Percentiles rank a stretch among this genome's conserved stretches.
phyloP scores from a whole-genome alignment of 2,329 filamentous ascomycete genomes.

The Clonostachys rhizophaga region DNA sequence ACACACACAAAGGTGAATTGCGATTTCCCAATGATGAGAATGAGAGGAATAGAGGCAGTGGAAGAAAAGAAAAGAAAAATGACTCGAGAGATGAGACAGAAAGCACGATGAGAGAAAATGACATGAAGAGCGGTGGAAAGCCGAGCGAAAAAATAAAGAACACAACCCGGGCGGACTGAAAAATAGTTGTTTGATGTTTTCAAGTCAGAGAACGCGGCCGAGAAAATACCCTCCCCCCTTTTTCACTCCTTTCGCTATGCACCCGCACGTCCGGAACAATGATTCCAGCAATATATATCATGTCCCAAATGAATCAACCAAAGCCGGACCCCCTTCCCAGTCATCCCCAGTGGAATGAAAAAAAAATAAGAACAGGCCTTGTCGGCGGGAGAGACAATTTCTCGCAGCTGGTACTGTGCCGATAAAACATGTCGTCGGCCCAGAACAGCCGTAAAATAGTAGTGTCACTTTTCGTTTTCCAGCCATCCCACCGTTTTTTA shows the following conservation, averaged over 20 bases:
- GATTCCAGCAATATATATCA: slow-evolving; percentile 4
- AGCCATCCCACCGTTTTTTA: slow-evolving; percentile 12
- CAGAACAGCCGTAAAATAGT: slow-evolving; percentile 29
- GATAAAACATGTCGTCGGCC: slow-evolving; percentile 12
- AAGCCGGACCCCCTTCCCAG: neutral
- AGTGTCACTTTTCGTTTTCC: slow-evolving; percentile 31
- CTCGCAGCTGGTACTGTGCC: slow-evolving; percentile 10
- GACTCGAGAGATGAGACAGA: neutral
- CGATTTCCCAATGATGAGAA: too few relatives aligned
- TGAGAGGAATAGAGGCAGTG: neutral
- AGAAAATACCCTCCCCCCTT: neutral
- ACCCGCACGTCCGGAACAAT: slow-evolving; percentile 2
- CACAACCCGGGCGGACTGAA: neutral
- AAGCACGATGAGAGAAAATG: neutral
- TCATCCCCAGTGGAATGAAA: slow-evolving; percentile 1
- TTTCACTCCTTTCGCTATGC: slow-evolving; percentile 3
- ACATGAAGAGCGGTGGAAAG: neutral
- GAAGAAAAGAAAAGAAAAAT: neutral
- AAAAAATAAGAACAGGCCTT: slow-evolving; percentile 3
- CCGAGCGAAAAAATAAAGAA: neutral
- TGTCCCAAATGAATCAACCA: neutral
- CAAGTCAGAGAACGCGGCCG: slow-evolving; percentile 1
- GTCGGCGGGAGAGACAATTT: slow-evolving; percentile 10
- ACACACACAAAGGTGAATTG: too few relatives aligned
- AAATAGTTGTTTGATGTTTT: neutral